These are phyloP conservation scores for Xylaria grammica DNA, from an alignment of 495 filamentous ascomycete genomes.

Conservation along the genomic window DNA sequence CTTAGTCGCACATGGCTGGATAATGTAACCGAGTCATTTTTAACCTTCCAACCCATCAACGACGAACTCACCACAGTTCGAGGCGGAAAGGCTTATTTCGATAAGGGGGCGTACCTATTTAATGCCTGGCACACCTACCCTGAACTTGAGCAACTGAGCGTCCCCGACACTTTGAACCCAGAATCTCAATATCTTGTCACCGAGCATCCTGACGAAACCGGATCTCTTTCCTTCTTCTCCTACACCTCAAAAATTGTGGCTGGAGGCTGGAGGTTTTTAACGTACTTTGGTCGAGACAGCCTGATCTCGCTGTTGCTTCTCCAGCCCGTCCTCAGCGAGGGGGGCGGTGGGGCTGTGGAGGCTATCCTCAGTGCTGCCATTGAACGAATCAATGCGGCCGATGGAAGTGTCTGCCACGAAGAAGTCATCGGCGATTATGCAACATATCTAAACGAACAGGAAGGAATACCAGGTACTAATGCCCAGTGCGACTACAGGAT, in stretches of 20 bases:
- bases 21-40: slow-evolving; percentile 58
- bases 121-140: slow-evolving; percentile 66
- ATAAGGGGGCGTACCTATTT: slow-evolving; percentile 60
- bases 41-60: slow-evolving; percentile 49
- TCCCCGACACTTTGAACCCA: slow-evolving; percentile 55
- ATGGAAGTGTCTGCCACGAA: slow-evolving; percentile 67
- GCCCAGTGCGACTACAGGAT: slow-evolving; percentile 66
- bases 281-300: slow-evolving; percentile 70
- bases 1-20: slow-evolving; percentile 65
- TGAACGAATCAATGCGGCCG: slow-evolving; percentile 62
- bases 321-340: slow-evolving; percentile 62
- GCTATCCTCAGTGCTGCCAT: slow-evolving; percentile 64
- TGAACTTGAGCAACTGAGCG: slow-evolving; percentile 58
- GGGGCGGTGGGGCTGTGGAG: slow-evolving; percentile 61
- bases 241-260: slow-evolving; percentile 66
- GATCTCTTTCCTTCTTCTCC: slow-evolving; percentile 65
- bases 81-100: slow-evolving; percentile 52
- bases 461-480: slow-evolving; percentile 57
- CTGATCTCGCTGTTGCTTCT: slow-evolving; percentile 65
- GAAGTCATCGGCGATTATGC: slow-evolving; percentile 72
- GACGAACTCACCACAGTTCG: slow-evolving; percentile 37
- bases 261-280: slow-evolving; percentile 70
- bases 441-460: slow-evolving; percentile 60
- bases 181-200: slow-evolving; percentile 50
- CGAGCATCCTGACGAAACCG: slow-evolving; percentile 50